Percentiles rank a stretch among this genome's conserved stretches.
phyloP scores from a whole-genome alignment of 805 yeast species.

The Metschnikowia koreensis region DNA sequence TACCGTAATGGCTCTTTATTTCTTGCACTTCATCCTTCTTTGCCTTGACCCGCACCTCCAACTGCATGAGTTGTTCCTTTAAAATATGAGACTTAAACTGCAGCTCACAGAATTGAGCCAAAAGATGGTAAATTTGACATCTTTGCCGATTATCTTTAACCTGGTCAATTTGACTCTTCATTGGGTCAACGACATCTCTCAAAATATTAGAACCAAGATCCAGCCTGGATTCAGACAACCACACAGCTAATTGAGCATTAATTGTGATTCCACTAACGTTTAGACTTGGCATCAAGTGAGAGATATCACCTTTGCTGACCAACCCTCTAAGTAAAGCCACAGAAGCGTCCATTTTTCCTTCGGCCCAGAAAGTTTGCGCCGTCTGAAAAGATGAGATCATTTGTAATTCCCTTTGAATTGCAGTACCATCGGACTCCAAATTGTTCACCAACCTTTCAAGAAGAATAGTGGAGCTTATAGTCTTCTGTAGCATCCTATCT shows the following conservation, averaged over 20 bases:
- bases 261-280: slow-evolving; percentile 25
- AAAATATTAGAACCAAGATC: slow-evolving; percentile 62
- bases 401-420: slow-evolving; percentile 13
- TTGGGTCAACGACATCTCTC: slow-evolving; percentile 53
- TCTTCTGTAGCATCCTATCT: slow-evolving; percentile 44
- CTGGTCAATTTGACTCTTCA: slow-evolving; percentile 22
- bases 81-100: slow-evolving; percentile 50
- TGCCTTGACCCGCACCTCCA: slow-evolving; percentile 37
- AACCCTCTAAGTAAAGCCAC: slow-evolving; percentile 48
- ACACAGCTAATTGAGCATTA: slow-evolving; percentile 51
- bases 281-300: slow-evolving; percentile 18
- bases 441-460: slow-evolving; percentile 37
- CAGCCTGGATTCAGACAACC: slow-evolving; percentile 71
- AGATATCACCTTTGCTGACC: slow-evolving; percentile 11
- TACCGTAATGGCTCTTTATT: slow-evolving; percentile 44
- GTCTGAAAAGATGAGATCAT: slow-evolving; percentile 33
- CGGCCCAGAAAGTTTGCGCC: slow-evolving; percentile 66
- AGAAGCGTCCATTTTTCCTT: slow-evolving; percentile 55
- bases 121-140: slow-evolving; percentile 51
- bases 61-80: slow-evolving; percentile 43
- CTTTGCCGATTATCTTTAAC: slow-evolving; percentile 22
- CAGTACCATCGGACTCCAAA: background rate
- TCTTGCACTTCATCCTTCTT: slow-evolving; percentile 50
- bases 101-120: slow-evolving; percentile 72
- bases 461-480: slow-evolving; percentile 48